Evolutionary conservation across 768 basidiomycete species (phyloP).

Genomic region (Serendipita sp.): DNA sequence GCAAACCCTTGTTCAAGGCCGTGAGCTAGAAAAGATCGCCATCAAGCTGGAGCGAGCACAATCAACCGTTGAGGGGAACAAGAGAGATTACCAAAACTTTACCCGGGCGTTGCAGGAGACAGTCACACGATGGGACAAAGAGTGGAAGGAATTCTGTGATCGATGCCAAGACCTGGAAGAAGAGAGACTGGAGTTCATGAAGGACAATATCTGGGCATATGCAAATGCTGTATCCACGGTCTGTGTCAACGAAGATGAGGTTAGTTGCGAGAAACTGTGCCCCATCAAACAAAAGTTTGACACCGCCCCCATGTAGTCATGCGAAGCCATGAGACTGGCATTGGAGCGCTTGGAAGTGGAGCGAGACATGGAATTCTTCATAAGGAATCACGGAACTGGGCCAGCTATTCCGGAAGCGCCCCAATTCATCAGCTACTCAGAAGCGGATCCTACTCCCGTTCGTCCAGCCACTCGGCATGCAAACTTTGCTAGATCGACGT

Average conservation of each 20-base stretch:
- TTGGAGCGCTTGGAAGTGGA: conserved; percentile 82
- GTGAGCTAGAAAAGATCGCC: conserved; percentile 80
- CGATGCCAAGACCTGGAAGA: conserved; percentile 92
- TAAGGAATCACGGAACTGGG: conserved; percentile 78
- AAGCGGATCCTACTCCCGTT: conserved; percentile 35
- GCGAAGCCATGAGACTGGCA: conserved; percentile 71
- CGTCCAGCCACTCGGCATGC: conserved; percentile 42
- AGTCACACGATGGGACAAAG: conserved; percentile 69
- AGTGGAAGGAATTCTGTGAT: conserved; percentile 93
- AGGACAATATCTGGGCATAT: conserved; percentile 90
- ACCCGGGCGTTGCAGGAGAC: conserved; percentile 65
- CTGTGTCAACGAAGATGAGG: conserved; percentile 91
- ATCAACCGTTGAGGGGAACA: conserved; percentile 77
- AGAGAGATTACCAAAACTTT: conserved; percentile 84
- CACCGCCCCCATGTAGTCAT: conserved; percentile 39
- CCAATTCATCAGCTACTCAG: conserved; percentile 64
- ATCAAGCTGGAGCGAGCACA: conserved; percentile 76
- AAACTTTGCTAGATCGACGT: conserved; percentile 30
- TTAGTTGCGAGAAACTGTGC: conserved; percentile 20
- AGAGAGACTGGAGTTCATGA: conserved; percentile 83
- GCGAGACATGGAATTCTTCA: conserved; percentile 78
- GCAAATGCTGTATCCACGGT: conserved; percentile 93
- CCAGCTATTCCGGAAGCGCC: conserved; percentile 77
- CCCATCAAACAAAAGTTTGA: background rate
- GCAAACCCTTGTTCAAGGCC: conserved; percentile 77